Conservation (phyloP, 495 filamentous ascomycete species). For the Aspergillus affinis region DNA sequence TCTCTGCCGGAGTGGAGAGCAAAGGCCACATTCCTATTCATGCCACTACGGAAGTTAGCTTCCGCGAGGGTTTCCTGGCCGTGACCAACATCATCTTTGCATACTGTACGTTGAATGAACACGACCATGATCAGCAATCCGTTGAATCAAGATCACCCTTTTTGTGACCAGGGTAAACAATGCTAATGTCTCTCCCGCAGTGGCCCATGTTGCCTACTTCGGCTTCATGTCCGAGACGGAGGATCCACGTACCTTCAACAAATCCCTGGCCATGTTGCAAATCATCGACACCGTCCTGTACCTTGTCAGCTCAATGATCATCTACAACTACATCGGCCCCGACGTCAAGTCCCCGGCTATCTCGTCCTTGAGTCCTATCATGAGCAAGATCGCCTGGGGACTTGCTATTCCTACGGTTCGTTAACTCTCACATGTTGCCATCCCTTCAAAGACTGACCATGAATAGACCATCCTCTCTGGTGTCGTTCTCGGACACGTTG, state of each 20-base stretch:
- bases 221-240: constrained; percentile 75
- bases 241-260: constrained; percentile 61
- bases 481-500: constrained; percentile 62
- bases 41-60: constrained; percentile 20
- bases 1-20: constrained; percentile 53
- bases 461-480: constrained; percentile 36
- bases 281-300: constrained; percentile 66
- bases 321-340: constrained; percentile 72
- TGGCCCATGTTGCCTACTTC: constrained; percentile 72
- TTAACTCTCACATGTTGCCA: constrained; percentile 1
- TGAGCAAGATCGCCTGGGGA: constrained; percentile 73
- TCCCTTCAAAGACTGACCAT: constrained; percentile 1
- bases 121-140: neutral
- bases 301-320: constrained; percentile 40
- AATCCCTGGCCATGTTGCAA: constrained; percentile 64
- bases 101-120: constrained; percentile 29
- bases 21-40: constrained; percentile 22
- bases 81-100: constrained; percentile 44
- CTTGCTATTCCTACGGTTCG: constrained; percentile 67
- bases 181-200: constrained; percentile 24
- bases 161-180: neutral
- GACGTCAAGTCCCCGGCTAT: constrained; percentile 71
- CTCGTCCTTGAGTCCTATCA: constrained; percentile 55
- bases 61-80: constrained; percentile 31
- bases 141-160: neutral